phyloP scores from a whole-genome alignment of 2,329 filamentous ascomycete species.

The Ceratocystis lukuohia region DNA sequence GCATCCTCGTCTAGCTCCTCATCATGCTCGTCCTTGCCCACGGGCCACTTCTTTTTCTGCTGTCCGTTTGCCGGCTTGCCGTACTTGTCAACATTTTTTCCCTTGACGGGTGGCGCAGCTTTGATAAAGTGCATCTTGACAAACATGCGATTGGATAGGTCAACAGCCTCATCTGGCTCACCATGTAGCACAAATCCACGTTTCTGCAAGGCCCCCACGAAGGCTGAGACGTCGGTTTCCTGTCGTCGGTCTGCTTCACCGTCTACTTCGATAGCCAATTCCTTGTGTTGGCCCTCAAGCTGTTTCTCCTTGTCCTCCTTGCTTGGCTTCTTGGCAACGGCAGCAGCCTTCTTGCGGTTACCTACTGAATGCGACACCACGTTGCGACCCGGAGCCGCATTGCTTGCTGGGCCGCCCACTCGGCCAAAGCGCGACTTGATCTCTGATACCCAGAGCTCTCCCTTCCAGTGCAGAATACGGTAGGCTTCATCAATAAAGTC shows the following conservation, averaged over 20 bases:
- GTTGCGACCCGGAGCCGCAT: conserved; percentile 24
- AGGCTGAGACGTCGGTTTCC: conserved; percentile 76
- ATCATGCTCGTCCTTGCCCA: conserved; percentile 37
- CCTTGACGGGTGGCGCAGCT: conserved; percentile 56
- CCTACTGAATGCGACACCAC: conserved; percentile 58
- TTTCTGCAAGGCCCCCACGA: conserved; percentile 67
- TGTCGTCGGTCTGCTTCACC: conserved; percentile 48
- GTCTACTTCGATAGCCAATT: conserved; percentile 58
- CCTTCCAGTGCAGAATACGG: conserved; percentile 79
- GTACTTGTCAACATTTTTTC: conserved; percentile 51
- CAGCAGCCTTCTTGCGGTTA: conserved; percentile 42
- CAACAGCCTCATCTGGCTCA: conserved; percentile 46
- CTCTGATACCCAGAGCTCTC: conserved; percentile 93
- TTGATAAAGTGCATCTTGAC: conserved; percentile 94
- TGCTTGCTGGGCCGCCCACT: conserved; percentile 31
- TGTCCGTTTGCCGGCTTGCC: conserved; percentile 43
- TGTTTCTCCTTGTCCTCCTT: conserved; percentile 32
- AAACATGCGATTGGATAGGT: conserved; percentile 94
- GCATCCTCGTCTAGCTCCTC: conserved; percentile 49
- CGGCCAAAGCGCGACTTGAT: conserved; percentile 74
- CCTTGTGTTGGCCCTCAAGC: conserved; percentile 36
- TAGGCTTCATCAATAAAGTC: conserved; percentile 94
- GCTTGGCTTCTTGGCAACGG: conserved; percentile 30
- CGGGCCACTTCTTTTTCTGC: conserved; percentile 41
- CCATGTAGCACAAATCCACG: conserved; percentile 75